Base-by-base conservation (phyloP, 2,329 filamentous ascomycete species). In the Paramyrothecium sp. region DNA sequence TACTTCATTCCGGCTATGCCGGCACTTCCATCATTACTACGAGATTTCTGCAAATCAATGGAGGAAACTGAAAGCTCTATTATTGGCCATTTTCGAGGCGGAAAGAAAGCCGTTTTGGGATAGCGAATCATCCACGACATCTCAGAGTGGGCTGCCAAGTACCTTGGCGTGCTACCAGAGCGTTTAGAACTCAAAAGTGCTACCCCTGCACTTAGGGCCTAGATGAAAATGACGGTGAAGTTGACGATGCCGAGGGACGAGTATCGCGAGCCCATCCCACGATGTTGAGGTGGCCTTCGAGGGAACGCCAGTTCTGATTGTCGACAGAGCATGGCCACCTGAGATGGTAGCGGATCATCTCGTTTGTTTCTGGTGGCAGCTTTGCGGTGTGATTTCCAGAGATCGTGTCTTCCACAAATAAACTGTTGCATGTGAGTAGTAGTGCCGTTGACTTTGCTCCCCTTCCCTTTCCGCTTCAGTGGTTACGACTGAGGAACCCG, bases 321-420 rank as follows among this genome's bases (percentile, higher is more conserved):
- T 65, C 93, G 93, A 1, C 85, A 89, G 58, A 91, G 84, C 69
- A 86, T 91, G 77, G 75, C 73, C 17, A 80, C 72, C 69, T 73
- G n/a, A 83, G 85, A 59, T 93, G 92, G 69, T 97, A 93, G 94
- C 56, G 86, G 26, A 88, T 97, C 59, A 87, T 93, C 1, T 64
- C 86, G 38, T 89, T 97, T 57, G 81, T 92, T 17, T 87, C 88
- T 11, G 70, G 82, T 56, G 89, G 89, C 8, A 90, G 90, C 50
- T 79, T 95, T 58, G 94, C 91, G 72, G 92, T 97, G 89, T 93
- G 82, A 21, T 23, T 55, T 41, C 5, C 3, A 4, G 13, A 44
- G n/a, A 44, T 44, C 13, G 5, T 44, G 13, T 17, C n/a, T 16
- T 44, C 38, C 13, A 44, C 38, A 7, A 19, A 19, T 30, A 10